Evolutionary conservation across 2,329 filamentous ascomycete genomes (phyloP), one percentile per base, ranked within the genome.

Genomic region (Colletotrichum brevisporum): DNA sequence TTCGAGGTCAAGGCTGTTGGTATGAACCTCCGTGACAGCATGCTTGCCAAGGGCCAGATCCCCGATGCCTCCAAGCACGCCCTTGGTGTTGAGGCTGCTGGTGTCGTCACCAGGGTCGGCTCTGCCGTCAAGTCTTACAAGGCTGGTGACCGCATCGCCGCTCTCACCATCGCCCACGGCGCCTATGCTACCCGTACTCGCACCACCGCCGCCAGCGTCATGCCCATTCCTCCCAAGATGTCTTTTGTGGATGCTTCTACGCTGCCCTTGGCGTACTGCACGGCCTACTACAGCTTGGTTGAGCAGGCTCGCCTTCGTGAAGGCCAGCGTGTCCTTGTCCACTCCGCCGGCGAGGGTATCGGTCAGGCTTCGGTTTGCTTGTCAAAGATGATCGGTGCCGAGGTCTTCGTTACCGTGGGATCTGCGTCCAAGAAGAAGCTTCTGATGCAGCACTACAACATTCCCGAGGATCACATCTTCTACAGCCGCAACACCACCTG

Each of bases 21-120:
- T 0, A 75, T 86, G 66, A 87, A 84, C 73, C 83, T 83, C 71
- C 79, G 79, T 39, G 85, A 88, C 69, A 78, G 83, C 1, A 77
- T 86, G 67, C 81, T 82, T 13, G 80, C 82, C 27, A 81, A 79
- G 76, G 81, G 80, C 2, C 80, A 81, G 54, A 73, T 82, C 0
- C 70, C 76, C 8, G 77, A 78, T 18, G 72, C 74, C 3, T 77
- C 78, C 27, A 70, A 70, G 56, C 63, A 71, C 13, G 61, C 67
- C 27, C 71, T 82, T 2, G 77, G 76, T 12, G 64, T 74, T 2
- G 78, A 81, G 51, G 78, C 78, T 1, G 71, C 80, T 0, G 80
- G 81, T 3, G 71, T 76, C 24, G 76, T 82, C 2, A 71, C 75
- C 1, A 76, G 74, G 3, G 67, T 81, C 2, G 81, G 80, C 0